phyloP scores from a whole-genome alignment of 1,284 basidiomycete genomes.

The Cryptococcus sp. region DNA sequence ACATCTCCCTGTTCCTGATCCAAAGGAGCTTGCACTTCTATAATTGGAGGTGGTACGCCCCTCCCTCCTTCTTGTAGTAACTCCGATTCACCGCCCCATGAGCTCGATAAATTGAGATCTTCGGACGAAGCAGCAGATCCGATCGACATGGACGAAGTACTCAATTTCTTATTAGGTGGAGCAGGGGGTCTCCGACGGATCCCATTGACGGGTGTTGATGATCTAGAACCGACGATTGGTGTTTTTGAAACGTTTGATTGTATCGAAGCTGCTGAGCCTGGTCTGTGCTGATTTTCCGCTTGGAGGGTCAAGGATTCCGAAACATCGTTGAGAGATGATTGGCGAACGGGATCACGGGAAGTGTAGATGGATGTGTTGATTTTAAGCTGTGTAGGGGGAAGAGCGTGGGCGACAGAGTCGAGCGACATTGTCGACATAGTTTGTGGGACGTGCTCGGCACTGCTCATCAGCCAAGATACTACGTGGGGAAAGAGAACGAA shows the following conservation, averaged over 20 bases:
- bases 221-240: background rate
- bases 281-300: constrained; percentile 11
- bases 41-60: constrained; percentile 35
- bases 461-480: constrained; percentile 4
- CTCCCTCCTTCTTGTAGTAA: constrained; percentile 27
- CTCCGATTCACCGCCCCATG: constrained; percentile 7
- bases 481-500: constrained; percentile 5
- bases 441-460: constrained; percentile 28
- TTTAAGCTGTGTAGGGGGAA: constrained; percentile 14
- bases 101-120: constrained; percentile 2
- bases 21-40: constrained; percentile 30
- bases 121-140: constrained; percentile 3
- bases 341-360: constrained; percentile 35
- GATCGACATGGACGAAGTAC: constrained; percentile 7
- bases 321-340: constrained; percentile 38
- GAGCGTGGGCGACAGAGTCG: constrained; percentile 28
- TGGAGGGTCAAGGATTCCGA: constrained; percentile 22
- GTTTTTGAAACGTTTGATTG: background rate
- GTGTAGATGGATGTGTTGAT: constrained; percentile 30
- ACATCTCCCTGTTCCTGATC: no score
- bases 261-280: constrained; percentile 14
- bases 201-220: constrained; percentile 5
- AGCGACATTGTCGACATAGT: constrained; percentile 31
- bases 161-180: constrained; percentile 24
- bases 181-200: constrained; percentile 30